phyloP scores from a whole-genome alignment of 2,329 filamentous ascomycete genomes.

The Rhynchosporium secalis region DNA sequence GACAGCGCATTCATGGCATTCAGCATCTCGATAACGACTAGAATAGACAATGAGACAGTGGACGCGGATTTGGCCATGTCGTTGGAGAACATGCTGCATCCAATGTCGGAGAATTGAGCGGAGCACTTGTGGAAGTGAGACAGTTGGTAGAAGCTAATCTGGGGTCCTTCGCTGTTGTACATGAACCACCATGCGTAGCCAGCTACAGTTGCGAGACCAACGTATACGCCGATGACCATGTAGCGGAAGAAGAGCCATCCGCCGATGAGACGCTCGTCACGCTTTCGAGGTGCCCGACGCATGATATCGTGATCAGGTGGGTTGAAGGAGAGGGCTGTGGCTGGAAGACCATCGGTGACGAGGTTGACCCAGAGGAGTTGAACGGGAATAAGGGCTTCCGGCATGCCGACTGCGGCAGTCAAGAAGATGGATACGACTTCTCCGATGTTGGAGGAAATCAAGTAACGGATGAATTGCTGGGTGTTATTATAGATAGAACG shows the following conservation, averaged over 20 bases:
- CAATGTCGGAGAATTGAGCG: constrained; percentile 80
- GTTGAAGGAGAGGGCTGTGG: constrained; percentile 96
- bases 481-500: constrained; percentile 99
- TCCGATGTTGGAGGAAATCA: constrained; percentile 98
- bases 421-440: constrained; percentile 99
- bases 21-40: constrained; percentile 99
- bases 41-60: constrained; percentile 85
- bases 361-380: constrained; percentile 99
- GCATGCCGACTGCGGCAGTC: constrained; percentile 94
- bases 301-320: constrained; percentile 98
- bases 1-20: constrained; percentile 98
- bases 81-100: constrained; percentile 88
- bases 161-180: constrained; percentile 86
- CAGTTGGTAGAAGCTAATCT: constrained; percentile 88
- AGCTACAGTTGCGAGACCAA: constrained; percentile 90
- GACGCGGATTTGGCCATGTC: constrained; percentile 85
- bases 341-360: constrained; percentile 94
- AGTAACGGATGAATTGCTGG: constrained; percentile 97
- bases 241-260: constrained; percentile 98
- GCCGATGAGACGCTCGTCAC: constrained; percentile 87
- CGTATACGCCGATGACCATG: constrained; percentile 92
- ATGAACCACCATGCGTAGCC: constrained; percentile 99
- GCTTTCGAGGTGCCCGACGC: constrained; percentile 86
- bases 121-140: constrained; percentile 93
- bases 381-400: constrained; percentile 93